phyloP scores from a whole-genome alignment of 2,329 filamentous ascomycete genomes.

The Colletotrichum falcatum region DNA sequence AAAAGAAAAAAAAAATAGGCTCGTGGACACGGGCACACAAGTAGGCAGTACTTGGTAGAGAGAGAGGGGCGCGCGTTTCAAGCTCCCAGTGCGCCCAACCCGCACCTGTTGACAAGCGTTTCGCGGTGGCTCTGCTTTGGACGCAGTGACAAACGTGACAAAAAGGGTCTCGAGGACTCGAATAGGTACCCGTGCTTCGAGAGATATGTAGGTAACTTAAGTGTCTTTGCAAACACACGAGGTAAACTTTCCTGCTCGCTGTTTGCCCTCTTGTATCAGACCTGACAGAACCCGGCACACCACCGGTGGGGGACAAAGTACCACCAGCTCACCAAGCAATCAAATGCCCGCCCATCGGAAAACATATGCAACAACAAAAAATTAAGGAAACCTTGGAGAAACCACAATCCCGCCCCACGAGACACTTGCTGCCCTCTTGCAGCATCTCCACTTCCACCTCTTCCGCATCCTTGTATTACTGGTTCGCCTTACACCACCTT shows the following conservation, averaged over 20 bases:
- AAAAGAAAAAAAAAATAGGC: no score
- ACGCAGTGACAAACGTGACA: slow-evolving; percentile 8
- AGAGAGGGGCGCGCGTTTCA: slow-evolving; percentile 16
- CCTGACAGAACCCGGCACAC: neutral
- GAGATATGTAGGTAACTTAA: neutral
- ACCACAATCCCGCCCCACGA: neutral
- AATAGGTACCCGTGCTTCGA: slow-evolving; percentile 12
- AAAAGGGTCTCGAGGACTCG: slow-evolving; percentile 3
- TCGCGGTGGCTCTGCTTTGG: neutral
- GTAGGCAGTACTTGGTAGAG: neutral
- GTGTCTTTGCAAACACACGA: slow-evolving; percentile 5
- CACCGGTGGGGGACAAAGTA: slow-evolving; percentile 6
- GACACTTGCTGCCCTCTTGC: neutral
- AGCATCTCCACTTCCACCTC: slow-evolving; percentile 9
- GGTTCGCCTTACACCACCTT: slow-evolving; percentile 5
- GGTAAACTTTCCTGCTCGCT: slow-evolving; percentile 16
- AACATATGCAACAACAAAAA: neutral
- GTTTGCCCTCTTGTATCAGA: slow-evolving; percentile 9
- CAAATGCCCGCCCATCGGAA: neutral
- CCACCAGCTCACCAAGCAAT: neutral
- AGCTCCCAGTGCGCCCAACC: neutral
- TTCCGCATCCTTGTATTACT: slow-evolving; percentile 7
- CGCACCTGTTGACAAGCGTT: neutral
- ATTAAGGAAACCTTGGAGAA: neutral
- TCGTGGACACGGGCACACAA: neutral